phyloP scores from a whole-genome alignment of 2,329 filamentous ascomycete species.

The Pseudogymnoascus pannorum region DNA sequence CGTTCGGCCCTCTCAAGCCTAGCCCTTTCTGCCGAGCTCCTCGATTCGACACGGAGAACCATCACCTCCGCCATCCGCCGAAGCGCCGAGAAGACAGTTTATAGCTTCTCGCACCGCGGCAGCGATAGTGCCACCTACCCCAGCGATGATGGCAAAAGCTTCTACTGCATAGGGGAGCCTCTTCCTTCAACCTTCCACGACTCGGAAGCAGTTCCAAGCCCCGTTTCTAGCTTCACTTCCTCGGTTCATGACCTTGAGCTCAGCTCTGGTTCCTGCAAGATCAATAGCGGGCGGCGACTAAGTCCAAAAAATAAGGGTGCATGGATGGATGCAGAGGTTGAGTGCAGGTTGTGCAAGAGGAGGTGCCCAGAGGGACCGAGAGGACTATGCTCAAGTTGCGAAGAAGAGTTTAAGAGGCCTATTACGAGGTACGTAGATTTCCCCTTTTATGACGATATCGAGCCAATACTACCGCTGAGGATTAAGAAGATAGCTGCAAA shows the following conservation, averaged over 20 bases:
- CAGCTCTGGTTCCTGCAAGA: not conserved
- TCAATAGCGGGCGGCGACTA: not conserved
- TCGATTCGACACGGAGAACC: not conserved
- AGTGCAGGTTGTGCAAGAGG: not conserved
- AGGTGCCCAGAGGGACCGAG: not conserved
- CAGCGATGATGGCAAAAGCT: not conserved
- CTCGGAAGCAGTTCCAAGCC: not conserved
- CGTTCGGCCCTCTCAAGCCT: not conserved
- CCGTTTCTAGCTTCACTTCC: not conserved
- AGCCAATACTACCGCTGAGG: not conserved
- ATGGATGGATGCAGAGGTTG: not conserved
- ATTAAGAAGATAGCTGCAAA: not conserved
- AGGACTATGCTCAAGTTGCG: not conserved
- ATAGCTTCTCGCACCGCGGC: not conserved
- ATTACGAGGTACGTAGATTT: slow-evolving; percentile 1
- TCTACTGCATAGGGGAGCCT: not conserved
- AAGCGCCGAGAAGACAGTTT: not conserved
- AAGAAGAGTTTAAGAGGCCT: not conserved
- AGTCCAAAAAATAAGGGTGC: not conserved
- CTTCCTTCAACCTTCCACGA: not conserved
- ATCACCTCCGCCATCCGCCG: not conserved
- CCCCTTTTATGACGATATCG: not conserved
- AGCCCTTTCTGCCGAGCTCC: not conserved
- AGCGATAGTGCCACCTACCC: not conserved
- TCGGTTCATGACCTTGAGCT: not conserved